These are phyloP conservation scores for Phialemonium atrogriseum DNA, from an alignment of 2,329 filamentous ascomycete species.

Conservation along the genomic window DNA sequence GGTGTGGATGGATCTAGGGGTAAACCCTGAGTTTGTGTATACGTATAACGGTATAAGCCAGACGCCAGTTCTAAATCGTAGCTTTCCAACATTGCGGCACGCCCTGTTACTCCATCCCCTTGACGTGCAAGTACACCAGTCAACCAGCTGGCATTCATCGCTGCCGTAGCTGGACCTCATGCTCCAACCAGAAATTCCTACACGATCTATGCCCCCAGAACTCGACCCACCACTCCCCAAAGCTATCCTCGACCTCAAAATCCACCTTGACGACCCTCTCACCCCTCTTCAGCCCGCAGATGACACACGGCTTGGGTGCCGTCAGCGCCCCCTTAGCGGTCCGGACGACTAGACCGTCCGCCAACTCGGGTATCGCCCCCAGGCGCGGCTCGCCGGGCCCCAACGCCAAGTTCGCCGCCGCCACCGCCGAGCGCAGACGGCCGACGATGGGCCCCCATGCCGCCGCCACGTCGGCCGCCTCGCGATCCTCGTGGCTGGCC, in stretches of 20 bases:
- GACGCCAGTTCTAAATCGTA: too few relatives aligned
- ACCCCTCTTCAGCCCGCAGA: slow-evolving; percentile 83
- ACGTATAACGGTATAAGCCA: too few relatives aligned
- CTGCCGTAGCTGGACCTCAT: slow-evolving; percentile 62
- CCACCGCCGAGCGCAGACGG: slow-evolving; percentile 63
- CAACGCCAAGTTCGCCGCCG: slow-evolving; percentile 47
- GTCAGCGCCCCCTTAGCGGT: slow-evolving; percentile 65
- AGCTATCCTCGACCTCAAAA: slow-evolving; percentile 73
- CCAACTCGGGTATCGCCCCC: slow-evolving; percentile 60
- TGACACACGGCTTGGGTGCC: slow-evolving; percentile 66
- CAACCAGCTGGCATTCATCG: too few relatives aligned
- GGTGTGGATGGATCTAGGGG: too few relatives aligned
- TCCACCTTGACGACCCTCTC: slow-evolving; percentile 74
- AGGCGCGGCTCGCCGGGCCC: slow-evolving; percentile 17
- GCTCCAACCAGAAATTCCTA: slow-evolving; percentile 75
- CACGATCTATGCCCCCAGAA: slow-evolving; percentile 78
- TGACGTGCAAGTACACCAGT: too few relatives aligned
- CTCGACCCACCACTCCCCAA: slow-evolving; percentile 95
- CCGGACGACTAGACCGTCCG: slow-evolving; percentile 59
- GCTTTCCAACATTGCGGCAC: too few relatives aligned
- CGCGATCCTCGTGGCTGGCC: slow-evolving; percentile 72
- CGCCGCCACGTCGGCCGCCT: slow-evolving; percentile 67
- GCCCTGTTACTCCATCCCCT: too few relatives aligned
- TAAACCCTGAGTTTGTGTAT: too few relatives aligned
- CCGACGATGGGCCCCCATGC: slow-evolving; percentile 72